Evolutionary conservation across 1,284 basidiomycete genomes (phyloP).

Genomic region (Cutaneotrichosporon sp.): DNA sequence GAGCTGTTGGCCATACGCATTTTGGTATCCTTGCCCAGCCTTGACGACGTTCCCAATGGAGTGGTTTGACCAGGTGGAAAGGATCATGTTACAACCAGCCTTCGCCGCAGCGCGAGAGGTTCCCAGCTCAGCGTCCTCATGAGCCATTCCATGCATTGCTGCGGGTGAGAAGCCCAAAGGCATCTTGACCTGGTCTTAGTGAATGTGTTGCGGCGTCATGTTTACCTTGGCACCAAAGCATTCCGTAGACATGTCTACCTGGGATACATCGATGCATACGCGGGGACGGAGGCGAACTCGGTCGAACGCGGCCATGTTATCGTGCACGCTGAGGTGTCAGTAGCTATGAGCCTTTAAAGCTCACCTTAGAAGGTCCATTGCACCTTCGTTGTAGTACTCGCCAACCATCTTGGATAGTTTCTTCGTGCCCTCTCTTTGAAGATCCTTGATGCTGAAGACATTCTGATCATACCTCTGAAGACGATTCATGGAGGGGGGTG

Average conservation of each 20-base stretch:
- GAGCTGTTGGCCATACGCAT: constrained; percentile 28
- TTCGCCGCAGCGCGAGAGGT: constrained; percentile 29
- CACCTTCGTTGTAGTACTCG: constrained; percentile 27
- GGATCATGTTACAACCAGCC: constrained; percentile 24
- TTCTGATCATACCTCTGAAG: neutral
- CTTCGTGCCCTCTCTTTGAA: constrained; percentile 14
- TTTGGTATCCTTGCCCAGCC: constrained; percentile 14
- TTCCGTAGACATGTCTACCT: constrained; percentile 21
- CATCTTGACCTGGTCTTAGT: constrained; percentile 7
- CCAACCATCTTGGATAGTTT: constrained; percentile 13
- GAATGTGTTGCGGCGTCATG: neutral
- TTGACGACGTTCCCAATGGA: constrained; percentile 28
- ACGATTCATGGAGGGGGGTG: constrained; percentile 13
- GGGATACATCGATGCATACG: constrained; percentile 26
- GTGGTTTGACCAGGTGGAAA: constrained; percentile 28
- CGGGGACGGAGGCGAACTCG: constrained; percentile 32
- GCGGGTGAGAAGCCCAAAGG: constrained; percentile 37
- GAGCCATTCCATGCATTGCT: constrained; percentile 34
- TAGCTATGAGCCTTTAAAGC: neutral
- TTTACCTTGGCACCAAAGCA: constrained; percentile 25
- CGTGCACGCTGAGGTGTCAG: constrained; percentile 7
- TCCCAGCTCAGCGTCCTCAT: constrained; percentile 29
- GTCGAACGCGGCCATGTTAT: constrained; percentile 29
- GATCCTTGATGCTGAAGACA: constrained; percentile 21
- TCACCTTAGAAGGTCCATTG: constrained; percentile 28